phyloP scores from a whole-genome alignment of 2,329 filamentous ascomycete genomes.

The Penicillium fuscoglaucum region DNA sequence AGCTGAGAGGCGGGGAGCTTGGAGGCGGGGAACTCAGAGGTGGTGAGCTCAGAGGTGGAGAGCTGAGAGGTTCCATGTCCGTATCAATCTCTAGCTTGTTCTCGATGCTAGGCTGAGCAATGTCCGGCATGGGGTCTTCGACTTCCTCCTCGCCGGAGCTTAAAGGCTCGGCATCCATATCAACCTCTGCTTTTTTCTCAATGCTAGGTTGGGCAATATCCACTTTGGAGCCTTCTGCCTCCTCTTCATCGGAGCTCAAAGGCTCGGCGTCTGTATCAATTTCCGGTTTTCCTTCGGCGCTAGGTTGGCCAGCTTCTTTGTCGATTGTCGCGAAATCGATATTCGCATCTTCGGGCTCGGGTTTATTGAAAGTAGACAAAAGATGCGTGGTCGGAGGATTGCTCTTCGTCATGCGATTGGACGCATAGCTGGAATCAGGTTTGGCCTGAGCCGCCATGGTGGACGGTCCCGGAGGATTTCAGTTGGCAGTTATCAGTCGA shows the following conservation, averaged over 20 bases:
- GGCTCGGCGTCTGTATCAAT: conserved; percentile 8
- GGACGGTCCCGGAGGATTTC: neutral
- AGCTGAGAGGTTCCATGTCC: conserved; percentile 39
- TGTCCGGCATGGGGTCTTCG: neutral
- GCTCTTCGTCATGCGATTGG: conserved; percentile 23
- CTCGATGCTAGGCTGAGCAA: neutral
- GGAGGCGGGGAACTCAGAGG: neutral
- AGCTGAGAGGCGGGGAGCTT: neutral
- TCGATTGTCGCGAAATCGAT: too few relatives aligned
- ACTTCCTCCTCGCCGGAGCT: conserved; percentile 8
- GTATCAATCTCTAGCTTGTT: conserved; percentile 26
- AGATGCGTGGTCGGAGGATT: conserved; percentile 21
- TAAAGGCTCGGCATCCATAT: conserved; percentile 7
- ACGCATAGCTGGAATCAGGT: conserved; percentile 31
- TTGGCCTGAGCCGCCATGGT: conserved; percentile 25
- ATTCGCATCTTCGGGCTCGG: neutral
- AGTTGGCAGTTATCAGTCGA: neutral
- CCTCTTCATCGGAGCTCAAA: neutral
- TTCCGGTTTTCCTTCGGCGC: neutral
- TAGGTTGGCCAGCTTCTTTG: neutral
- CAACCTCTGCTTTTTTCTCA: neutral
- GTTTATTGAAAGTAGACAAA: conserved; percentile 29
- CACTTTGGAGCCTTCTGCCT: conserved; percentile 3
- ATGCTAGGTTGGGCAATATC: neutral
- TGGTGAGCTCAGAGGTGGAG: conserved; percentile 30